These are phyloP conservation scores for Pseudohalonectria lignicola DNA, from an alignment of 2,329 filamentous ascomycete species.

Conservation along the genomic window DNA sequence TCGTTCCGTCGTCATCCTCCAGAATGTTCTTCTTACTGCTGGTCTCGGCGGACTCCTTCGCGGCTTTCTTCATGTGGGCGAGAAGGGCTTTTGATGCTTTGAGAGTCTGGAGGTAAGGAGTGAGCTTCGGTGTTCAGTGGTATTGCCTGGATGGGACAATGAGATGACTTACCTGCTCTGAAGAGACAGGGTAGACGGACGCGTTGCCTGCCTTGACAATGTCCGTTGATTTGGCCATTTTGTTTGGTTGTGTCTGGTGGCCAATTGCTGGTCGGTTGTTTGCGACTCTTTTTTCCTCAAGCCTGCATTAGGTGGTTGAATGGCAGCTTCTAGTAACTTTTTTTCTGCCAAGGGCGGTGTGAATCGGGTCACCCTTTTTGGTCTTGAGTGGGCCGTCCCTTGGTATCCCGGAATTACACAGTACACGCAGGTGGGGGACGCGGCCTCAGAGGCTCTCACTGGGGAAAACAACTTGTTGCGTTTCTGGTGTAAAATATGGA, in stretches of 20 bases:
- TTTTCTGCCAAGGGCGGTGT: background rate
- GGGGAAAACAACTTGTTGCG: too few relatives aligned
- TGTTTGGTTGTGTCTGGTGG: background rate
- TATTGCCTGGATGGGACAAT: background rate
- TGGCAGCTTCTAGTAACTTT: too few relatives aligned
- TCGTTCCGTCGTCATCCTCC: constrained; percentile 25
- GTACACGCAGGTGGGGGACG: too few relatives aligned
- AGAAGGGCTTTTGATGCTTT: constrained; percentile 54
- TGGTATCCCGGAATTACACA: too few relatives aligned
- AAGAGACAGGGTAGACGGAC: background rate
- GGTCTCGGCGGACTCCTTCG: constrained; percentile 32
- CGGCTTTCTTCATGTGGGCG: constrained; percentile 47
- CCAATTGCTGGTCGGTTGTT: background rate
- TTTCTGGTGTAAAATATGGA: too few relatives aligned
- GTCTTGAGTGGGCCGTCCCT: too few relatives aligned
- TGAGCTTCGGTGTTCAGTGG: too few relatives aligned
- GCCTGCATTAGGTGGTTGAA: too few relatives aligned
- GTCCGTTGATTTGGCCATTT: constrained; percentile 1
- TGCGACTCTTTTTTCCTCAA: too few relatives aligned
- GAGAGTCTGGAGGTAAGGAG: constrained; percentile 34
- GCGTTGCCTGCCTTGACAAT: background rate
- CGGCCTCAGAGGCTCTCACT: too few relatives aligned
- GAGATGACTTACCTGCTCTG: background rate
- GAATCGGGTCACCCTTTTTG: too few relatives aligned
- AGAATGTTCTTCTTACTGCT: constrained; percentile 46